Conservation (phyloP, 805 yeast species). For the Barnettozyma sp. region DNA sequence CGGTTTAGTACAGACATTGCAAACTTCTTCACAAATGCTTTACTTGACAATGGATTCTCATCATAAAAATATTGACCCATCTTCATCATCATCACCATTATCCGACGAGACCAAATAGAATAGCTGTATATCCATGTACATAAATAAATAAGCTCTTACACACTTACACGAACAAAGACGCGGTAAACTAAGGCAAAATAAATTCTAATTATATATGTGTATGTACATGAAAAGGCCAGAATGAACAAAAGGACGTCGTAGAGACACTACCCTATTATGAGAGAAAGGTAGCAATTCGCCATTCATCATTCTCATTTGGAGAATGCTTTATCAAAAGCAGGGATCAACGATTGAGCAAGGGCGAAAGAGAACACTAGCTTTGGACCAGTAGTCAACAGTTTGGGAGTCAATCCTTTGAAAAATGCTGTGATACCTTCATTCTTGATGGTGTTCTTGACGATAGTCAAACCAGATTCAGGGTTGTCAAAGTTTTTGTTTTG, state of each 20-base stretch:
- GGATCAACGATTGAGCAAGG: constrained; percentile 92
- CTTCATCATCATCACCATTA: no score
- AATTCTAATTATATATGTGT: no score
- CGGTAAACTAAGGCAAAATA: no score
- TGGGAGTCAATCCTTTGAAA: constrained; percentile 90
- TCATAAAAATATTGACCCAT: constrained; percentile 34
- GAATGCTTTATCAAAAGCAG: constrained; percentile 80
- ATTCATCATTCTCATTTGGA: constrained; percentile 13
- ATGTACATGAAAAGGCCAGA: constrained; percentile 12
- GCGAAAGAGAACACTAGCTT: constrained; percentile 98
- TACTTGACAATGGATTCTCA: constrained; percentile 72
- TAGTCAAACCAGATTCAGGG: constrained; percentile 89
- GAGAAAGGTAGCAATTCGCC: neutral
- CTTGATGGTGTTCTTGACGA: constrained; percentile 85
- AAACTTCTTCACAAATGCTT: constrained; percentile 56
- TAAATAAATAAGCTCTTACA: neutral
- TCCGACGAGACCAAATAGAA: constrained; percentile 2
- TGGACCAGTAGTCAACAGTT: constrained; percentile 95
- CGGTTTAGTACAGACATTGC: constrained; percentile 77
- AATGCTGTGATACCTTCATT: constrained; percentile 82
- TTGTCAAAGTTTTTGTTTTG: constrained; percentile 94
- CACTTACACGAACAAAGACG: neutral
- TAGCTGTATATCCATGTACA: constrained; percentile 4
- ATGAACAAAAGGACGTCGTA: no score
- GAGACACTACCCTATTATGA: no score